A percentile compares a stretch with the other conserved stretches of the same genome.
phyloP scores from a whole-genome alignment of 2,329 filamentous ascomycete species.

The Fusarium secorum region DNA sequence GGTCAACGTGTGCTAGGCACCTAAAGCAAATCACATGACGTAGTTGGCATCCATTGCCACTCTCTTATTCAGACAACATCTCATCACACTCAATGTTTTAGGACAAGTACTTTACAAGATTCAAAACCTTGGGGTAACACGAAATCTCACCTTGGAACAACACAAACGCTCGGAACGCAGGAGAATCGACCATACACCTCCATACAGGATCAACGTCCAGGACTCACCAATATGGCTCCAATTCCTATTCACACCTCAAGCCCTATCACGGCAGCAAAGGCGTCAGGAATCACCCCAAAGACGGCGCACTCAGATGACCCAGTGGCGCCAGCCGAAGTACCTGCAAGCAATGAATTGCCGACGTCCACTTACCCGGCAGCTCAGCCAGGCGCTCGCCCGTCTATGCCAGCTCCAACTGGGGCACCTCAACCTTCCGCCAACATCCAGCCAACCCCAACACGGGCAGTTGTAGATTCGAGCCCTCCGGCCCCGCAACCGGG shows the following conservation, averaged over 20 bases:
- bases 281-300: slow-evolving; percentile 57
- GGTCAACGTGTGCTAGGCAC: slow-evolving; percentile 26
- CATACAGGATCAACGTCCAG: not conserved
- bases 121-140: not conserved
- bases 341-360: slow-evolving; percentile 43
- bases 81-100: slow-evolving; percentile 4
- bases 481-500: slow-evolving; percentile 67
- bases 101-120: not conserved
- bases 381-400: slow-evolving; percentile 43
- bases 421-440: slow-evolving; percentile 47
- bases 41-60: slow-evolving; percentile 30
- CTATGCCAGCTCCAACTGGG: slow-evolving; percentile 55
- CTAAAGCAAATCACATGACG: slow-evolving; percentile 34
- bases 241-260: slow-evolving; percentile 66
- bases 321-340: slow-evolving; percentile 30
- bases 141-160: not conserved
- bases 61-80: slow-evolving; percentile 21
- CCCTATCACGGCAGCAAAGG: slow-evolving; percentile 66
- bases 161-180: not conserved
- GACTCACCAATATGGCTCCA: slow-evolving; percentile 60
- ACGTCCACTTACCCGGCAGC: slow-evolving; percentile 43
- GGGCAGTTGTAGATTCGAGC: slow-evolving; percentile 43
- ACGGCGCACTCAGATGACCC: slow-evolving; percentile 46
- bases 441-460: slow-evolving; percentile 55
- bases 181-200: not conserved